Base-by-base conservation (phyloP, 345 rosid species). In the Lenwebbia sp. region DNA sequence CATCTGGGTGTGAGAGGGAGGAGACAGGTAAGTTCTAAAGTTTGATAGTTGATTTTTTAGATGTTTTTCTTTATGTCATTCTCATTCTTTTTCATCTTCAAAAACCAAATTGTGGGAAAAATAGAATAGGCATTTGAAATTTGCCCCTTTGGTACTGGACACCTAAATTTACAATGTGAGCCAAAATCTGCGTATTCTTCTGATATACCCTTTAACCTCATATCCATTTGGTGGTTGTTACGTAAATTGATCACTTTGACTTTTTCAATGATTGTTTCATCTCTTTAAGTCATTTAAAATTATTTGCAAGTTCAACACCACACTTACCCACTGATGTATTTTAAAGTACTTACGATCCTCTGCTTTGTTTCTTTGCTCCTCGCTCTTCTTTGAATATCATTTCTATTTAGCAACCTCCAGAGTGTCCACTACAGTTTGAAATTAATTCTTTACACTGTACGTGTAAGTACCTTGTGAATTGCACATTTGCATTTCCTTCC, bases 1-100 rank as follows among this genome's bases (percentile, higher is more conserved):
- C 99, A 97, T 91, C 98, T 97, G 52, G 99, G 99, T 47, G 99
- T 96, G 86, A 92, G 99, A 91, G 99, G 99, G 88, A 96, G 92
- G 91, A 95, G 94, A 88, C 99, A 97, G 98, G 99, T 95, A 89
- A 87, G 94, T 92, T 83, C 85, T 88, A 76, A 83, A 88, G 83
- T 44, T 52, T 54, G 50, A 51, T 83, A 22, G 13, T 50, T 15
- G 58, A 49, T 51, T 51, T 30, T 83, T 28, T 53, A 28, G 49
- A 53, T 5, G 10, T 19, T n/a, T 49, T 84, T 23, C 74, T 57
- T 41, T 25, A 8, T n/a, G 30, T 83, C 5, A 49, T 40, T 83
- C 52, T 83, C 15, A 55, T 60, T 51, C 26, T 33, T 83, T 47
- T 28, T 85, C n/a, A 30, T 15, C 82, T 49, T 54, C 55, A 70